These are phyloP conservation scores for Eudorina sp. DNA, from an alignment of 139 green algal species.

Conservation along the genomic window DNA sequence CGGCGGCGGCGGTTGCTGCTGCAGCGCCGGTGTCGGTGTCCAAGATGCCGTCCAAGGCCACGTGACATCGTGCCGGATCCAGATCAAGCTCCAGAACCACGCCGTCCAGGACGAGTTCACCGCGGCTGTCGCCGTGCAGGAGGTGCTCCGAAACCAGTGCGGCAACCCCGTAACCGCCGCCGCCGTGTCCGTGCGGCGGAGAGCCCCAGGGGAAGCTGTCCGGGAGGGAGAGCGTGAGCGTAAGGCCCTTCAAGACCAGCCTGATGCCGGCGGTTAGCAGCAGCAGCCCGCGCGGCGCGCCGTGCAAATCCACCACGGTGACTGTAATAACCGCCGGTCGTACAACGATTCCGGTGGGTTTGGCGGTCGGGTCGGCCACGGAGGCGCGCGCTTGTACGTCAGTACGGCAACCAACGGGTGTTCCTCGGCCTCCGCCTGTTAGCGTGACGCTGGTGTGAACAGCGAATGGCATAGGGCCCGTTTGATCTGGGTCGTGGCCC, in stretches of 20 bases:
- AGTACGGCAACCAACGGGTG: too few relatives aligned
- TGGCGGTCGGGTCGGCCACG: too few relatives aligned
- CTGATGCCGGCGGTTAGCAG: neutral
- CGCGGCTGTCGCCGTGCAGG: neutral
- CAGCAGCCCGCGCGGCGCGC: neutral
- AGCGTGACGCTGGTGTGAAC: too few relatives aligned
- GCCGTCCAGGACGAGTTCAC: neutral
- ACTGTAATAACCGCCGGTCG: too few relatives aligned
- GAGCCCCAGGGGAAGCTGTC: neutral
- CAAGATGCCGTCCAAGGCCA: too few relatives aligned
- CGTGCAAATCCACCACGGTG: neutral
- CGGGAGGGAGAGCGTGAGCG: neutral
- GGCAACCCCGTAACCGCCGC: neutral
- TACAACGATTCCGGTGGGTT: too few relatives aligned
- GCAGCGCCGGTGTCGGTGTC: too few relatives aligned
- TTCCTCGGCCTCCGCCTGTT: too few relatives aligned
- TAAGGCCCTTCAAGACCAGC: neutral
- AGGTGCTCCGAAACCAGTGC: neutral
- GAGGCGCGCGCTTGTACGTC: too few relatives aligned
- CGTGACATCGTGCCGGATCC: neutral
- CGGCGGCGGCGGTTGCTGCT: neutral
- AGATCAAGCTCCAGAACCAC: conserved; percentile 14
- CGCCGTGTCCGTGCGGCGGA: neutral
- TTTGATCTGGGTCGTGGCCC: too few relatives aligned
- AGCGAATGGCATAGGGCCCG: too few relatives aligned